Base-by-base conservation (phyloP, 2,329 filamentous ascomycete species). In the Dothideomycetes sp. region DNA sequence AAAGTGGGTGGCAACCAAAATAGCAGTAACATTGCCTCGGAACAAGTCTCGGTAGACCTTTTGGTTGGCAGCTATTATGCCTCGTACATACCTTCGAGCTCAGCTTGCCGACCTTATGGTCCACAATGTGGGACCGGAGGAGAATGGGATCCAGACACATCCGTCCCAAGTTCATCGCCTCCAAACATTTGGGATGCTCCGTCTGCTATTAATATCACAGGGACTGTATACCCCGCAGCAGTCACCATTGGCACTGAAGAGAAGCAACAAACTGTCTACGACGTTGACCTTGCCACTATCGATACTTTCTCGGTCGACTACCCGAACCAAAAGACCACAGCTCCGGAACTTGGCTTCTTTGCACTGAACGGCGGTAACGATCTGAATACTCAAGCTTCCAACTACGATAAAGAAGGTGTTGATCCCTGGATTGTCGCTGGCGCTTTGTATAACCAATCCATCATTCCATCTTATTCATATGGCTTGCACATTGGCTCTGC, bases 401-500 rank as follows among this genome's bases (percentile, higher is more conserved):
- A 7, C 12, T 7, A 24, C 12, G 23, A 24, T n/a, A 20, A 34
- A 28, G 27, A 10, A 10, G n/a, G 20, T 32, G 13, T 22, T 16
- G 11, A 29, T 18, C 13, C 33, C 5, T 41, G 37, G 36, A 34
- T 30, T 12, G 19, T 41, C 19, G 19, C 36, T 16, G 43, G 36
- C 13, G 34, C 41, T 15, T 13, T 52, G 4, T 47, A 47, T 33
- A 32, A 45, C n/a, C 31, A 45, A 16, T 40, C 27, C 12, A 34
- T 44, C 7, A 55, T 52, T 18, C 44, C 49, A 1, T 58, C 54
- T 1, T 51, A 46, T n/a, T 56, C 53, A 2, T 61, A 54, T 29
- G 50, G 51, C 10, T 45, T 62, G 29, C 60, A 62, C 19, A 46
- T 61, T 13, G 60, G 59, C 3, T 60, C 57, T n/a, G 59, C 47